These are phyloP conservation scores for Dianthus caryophyllus DNA, from an alignment of 148 eudicot species.

Conservation along the genomic window DNA sequence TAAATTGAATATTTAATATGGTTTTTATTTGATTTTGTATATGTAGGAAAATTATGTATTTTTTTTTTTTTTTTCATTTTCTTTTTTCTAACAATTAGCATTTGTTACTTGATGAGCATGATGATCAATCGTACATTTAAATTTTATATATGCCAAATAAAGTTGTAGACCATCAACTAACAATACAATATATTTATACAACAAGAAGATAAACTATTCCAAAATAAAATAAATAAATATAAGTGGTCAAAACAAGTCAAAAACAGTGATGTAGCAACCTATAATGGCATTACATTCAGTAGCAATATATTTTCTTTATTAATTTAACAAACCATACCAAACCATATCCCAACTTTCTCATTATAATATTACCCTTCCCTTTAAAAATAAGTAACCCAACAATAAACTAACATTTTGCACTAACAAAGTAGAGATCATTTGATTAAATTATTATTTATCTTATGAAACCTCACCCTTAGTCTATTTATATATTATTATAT, in stretches of 20 bases:
- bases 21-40: too few relatives aligned
- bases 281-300: not conserved
- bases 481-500: not conserved
- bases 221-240: conserved; percentile 7
- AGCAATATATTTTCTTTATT: not conserved
- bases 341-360: conserved; percentile 3
- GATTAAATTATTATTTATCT: conserved; percentile 17
- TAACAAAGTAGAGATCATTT: conserved; percentile 6
- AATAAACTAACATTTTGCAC: conserved; percentile 2
- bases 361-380: conserved; percentile 17
- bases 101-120: too few relatives aligned
- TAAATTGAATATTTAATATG: too few relatives aligned
- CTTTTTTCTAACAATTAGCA: too few relatives aligned
- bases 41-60: too few relatives aligned
- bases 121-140: too few relatives aligned
- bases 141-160: too few relatives aligned
- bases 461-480: conserved; percentile 6
- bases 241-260: conserved; percentile 21
- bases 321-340: conserved; percentile 13
- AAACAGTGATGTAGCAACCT: conserved; percentile 24
- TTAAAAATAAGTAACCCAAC: conserved; percentile 12
- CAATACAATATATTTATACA: too few relatives aligned
- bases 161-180: too few relatives aligned
- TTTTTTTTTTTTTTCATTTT: too few relatives aligned
- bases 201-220: not conserved